Evolutionary conservation across 768 basidiomycete species (phyloP), one percentile per base, ranked within the genome.

Genomic region (Boletus rubropictus): DNA sequence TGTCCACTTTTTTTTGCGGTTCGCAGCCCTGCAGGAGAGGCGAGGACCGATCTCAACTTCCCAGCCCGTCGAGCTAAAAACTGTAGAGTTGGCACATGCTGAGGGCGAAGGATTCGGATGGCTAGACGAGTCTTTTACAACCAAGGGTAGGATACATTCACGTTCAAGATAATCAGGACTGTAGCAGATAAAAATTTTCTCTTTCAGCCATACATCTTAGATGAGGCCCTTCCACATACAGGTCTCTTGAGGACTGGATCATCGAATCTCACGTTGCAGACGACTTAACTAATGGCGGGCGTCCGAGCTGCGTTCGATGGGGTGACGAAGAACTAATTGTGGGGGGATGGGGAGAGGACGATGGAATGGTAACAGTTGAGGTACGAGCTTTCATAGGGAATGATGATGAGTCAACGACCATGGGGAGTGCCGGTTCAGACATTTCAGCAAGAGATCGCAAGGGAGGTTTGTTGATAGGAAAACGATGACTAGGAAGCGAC

Each of bases 191-290:
- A 29, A 7, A 20, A 22, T 42, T 52, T 41, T 62, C 44, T 65
- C 69, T 44, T 43, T 47, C 51, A 29, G 62, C 59, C 63, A 65
- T 67, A 46, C 72, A 72, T 46, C 59, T 64, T 0, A 73, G 17
- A 42, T n/a, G n/a, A 36, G 43, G 48, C 17, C 59, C 50, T 44
- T 56, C 57, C 17, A 41, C 44, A 14, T 48, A 42, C 33, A 40
- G 11, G 25, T 31, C 39, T 22, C 29, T 12, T 6, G 47, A n/a
- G 17, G 44, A 41, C 18, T 32, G 49, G 34, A 14, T 48, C 15
- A 27, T 22, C 7, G 35, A 24, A 40, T 51, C 47, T 10, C 40
- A 59, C 5, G 66, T 54, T 8, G 28, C 29, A 20, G 51, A 48
- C 25, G 49, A 29, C 33, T 53, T 48, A 18, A 46, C 41, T 24